phyloP scores from a whole-genome alignment of 2,329 filamentous ascomycete genomes.

The Cordyceps cicadae region DNA sequence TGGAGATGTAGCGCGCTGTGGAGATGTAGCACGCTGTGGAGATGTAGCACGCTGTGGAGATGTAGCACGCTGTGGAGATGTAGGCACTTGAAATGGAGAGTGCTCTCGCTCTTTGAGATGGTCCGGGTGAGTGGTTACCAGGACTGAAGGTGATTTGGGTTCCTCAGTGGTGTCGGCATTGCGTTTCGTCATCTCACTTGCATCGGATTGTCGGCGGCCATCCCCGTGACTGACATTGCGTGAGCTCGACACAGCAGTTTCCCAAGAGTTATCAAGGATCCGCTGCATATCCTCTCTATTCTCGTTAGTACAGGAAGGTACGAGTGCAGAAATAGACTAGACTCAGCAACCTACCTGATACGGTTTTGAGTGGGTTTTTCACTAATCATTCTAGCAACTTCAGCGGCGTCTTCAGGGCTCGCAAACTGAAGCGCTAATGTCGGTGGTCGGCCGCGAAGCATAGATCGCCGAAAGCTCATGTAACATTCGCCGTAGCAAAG shows the following conservation, averaged over 20 bases:
- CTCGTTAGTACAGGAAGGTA: neutral
- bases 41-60: constrained; percentile 1
- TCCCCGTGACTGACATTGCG: neutral
- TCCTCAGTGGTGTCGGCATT: neutral
- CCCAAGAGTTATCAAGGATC: neutral
- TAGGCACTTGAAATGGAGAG: too few relatives aligned
- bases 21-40: neutral
- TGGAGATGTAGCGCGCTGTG: neutral
- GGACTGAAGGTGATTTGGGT: neutral
- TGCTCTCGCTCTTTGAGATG: neutral
- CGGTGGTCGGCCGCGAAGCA: neutral
- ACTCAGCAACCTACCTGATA: neutral
- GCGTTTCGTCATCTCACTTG: neutral
- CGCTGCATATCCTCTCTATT: constrained; percentile 6
- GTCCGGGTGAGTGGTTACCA: constrained; percentile 12
- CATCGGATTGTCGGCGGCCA: neutral
- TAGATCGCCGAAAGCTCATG: neutral
- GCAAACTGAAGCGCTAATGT: neutral
- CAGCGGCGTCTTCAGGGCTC: neutral
- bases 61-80: neutral
- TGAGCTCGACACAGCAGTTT: neutral
- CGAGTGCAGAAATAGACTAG: too few relatives aligned
- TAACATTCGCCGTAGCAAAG: neutral
- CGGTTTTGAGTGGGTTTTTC: neutral
- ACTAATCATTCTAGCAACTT: neutral